Base-by-base conservation (phyloP, 2,329 filamentous ascomycete species). In the Pyricularia pennisetigena region DNA sequence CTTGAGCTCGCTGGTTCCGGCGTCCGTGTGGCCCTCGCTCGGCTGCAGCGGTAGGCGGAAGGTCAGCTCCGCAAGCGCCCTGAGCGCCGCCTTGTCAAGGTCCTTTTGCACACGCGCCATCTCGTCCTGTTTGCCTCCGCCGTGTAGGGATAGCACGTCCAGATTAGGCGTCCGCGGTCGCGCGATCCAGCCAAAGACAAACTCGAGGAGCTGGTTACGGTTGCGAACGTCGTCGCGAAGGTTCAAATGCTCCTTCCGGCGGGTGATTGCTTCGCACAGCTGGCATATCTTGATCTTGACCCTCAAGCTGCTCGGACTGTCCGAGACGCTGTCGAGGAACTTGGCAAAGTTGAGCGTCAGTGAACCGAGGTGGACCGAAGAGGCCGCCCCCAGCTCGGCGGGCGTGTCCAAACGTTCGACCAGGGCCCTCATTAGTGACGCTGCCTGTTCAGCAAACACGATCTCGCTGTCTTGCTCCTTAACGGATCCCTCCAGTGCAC, bases 231-330 rank as follows among this genome's bases (percentile, higher is more conserved):
- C 88, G 72, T 91, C 88, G 66, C 88, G 83, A 12, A 91, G 78
- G 71, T 90, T 90, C 61, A 91, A 78, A 66, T 90, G 84, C 72
- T 91, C 88, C 72, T 90, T 90, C 71, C 88, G 84, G 75, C 84
- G 85, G 14, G 85, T 88, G 41, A 90, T 84, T 3, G 84, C 83
- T 71, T 90, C 88, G 69, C 85, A 89, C 8, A 91, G 76, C 71
- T 90, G 87, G 72, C 88, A 90, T 59, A 90, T 86, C 72, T 88
- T 88, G 73, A 90, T 90, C 74, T 90, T 90, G 63, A 90, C 87
- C 68, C 87, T 82, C 20, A 89, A 74, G 24, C 83, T 85, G 71
- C 82, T 85, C 9, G 81, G 76, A 14, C 82, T 85, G 69, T 90
- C 88, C 3, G 82, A 74, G 9, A 86, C 77, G 5, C 84, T 83